Conservation (phyloP, 1,284 basidiomycete species). For the Lentinus polychrous region DNA sequence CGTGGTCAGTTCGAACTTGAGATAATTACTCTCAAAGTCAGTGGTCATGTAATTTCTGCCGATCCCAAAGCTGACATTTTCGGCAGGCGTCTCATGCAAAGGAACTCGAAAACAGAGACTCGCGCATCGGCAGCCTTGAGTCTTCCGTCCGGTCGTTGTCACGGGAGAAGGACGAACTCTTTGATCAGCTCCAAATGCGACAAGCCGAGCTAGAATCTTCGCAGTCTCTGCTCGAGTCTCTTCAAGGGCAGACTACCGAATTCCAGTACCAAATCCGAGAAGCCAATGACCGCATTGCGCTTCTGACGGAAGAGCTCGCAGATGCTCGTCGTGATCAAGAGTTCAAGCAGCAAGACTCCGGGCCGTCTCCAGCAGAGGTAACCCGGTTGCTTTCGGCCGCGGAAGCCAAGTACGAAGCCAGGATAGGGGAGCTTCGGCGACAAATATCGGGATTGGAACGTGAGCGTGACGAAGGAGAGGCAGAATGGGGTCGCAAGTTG, state of each 20-base stretch:
- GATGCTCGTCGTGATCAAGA: conserved; percentile 59
- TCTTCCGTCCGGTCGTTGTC: conserved; percentile 59
- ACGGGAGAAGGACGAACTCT: conserved; percentile 69
- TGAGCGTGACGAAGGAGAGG: conserved; percentile 75
- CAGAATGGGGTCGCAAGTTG: conserved; percentile 78
- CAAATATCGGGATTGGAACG: conserved; percentile 53
- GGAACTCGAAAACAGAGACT: conserved; percentile 55
- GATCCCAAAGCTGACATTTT: neutral
- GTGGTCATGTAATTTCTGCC: conserved; percentile 12
- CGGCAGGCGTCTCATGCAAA: conserved; percentile 65
- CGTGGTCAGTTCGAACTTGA: conserved; percentile 76
- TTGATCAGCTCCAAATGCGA: conserved; percentile 78
- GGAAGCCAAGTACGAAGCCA: conserved; percentile 72
- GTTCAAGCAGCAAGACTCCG: conserved; percentile 34
- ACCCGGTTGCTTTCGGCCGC: conserved; percentile 71
- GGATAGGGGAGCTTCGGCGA: conserved; percentile 61
- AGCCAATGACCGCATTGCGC: conserved; percentile 57
- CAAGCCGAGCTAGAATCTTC: conserved; percentile 85
- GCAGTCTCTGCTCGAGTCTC: conserved; percentile 62
- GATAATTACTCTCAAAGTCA: conserved; percentile 67
- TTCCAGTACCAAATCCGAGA: conserved; percentile 83
- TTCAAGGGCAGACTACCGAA: conserved; percentile 76
- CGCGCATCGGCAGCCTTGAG: conserved; percentile 67
- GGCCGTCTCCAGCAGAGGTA: conserved; percentile 60
- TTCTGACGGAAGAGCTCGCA: conserved; percentile 68